Evolutionary conservation across 257 asterid genomes (phyloP), one percentile per base, ranked within the genome.

Genomic region (Solanum peruvianum): DNA sequence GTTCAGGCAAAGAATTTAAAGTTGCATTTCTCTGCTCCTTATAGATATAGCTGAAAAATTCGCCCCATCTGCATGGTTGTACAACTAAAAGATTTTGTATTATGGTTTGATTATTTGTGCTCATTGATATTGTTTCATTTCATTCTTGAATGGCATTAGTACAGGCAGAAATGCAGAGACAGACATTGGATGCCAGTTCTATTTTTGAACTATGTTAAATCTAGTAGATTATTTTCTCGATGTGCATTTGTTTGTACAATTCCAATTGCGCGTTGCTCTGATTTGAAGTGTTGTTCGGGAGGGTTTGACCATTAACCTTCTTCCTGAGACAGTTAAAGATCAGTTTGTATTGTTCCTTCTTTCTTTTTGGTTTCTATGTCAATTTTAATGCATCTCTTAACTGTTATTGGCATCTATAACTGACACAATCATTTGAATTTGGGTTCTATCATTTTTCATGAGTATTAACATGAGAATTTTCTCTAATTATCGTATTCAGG

Each of bases 401-500:
- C 45, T 81, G 31, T 49, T 81, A 47, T 49, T 31, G 69, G 45
- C 27, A 25, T 45, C 64, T 45, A 29, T 45, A 78, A 45, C 66
- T 78, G 39, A 25, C 2, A 0, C 14, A 18, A 64, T 85, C 87
- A 29, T 83, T 81, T 88, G 78, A 77, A 45, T 44, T 88, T 86
- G 83, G 83, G 85, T 86, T 89, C 82, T 56, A 37, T 90, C 64
- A 52, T 66, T 81, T 49, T 87, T 75, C 80, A 62, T 64, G 88
- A 86, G 86, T 90, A 87, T 92, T 94, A 93, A 95, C 95, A 82
- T 88, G 89, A 62, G 87, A 76, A 87, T 81, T 92, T 91, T 88
- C 90, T 90, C 88, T 92, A 90, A 89, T 66, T 86, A 90, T 93
- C 91, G 66, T 92, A 90, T 94, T 93, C 98, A 94, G 98, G 92